Evolutionary conservation across 768 basidiomycete genomes (phyloP).

Genomic region (Calvatia gigantea): DNA sequence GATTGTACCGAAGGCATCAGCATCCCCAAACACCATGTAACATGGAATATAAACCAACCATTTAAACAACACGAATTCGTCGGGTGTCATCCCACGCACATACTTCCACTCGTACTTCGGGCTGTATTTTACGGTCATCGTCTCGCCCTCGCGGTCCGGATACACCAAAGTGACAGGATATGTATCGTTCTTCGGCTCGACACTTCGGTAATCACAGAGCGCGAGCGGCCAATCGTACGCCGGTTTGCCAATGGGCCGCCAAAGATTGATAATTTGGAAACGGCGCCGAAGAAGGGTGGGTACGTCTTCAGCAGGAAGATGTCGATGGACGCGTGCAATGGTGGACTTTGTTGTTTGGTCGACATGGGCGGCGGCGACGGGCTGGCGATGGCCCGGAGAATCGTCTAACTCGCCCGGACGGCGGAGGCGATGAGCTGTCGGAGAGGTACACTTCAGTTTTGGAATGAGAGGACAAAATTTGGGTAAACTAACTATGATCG

Average conservation of each 20-base stretch:
- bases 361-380: slow-evolving; percentile 28
- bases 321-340: slow-evolving; percentile 32
- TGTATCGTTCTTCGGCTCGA: slow-evolving; percentile 37
- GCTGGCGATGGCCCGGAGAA: slow-evolving; percentile 15
- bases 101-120: slow-evolving; percentile 52
- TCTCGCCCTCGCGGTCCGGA: slow-evolving; percentile 50
- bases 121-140: slow-evolving; percentile 40
- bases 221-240: slow-evolving; percentile 38
- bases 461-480: slow-evolving; percentile 18
- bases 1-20: background rate
- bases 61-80: slow-evolving; percentile 50
- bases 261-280: slow-evolving; percentile 46
- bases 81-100: slow-evolving; percentile 38
- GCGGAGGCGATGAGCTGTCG: slow-evolving; percentile 15
- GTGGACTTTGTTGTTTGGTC: slow-evolving; percentile 36
- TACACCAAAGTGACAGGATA: slow-evolving; percentile 42
- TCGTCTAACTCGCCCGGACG: slow-evolving; percentile 14
- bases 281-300: slow-evolving; percentile 32
- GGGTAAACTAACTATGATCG: slow-evolving; percentile 51
- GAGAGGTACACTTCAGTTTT: background rate
- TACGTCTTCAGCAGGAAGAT: slow-evolving; percentile 33
- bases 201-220: slow-evolving; percentile 36
- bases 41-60: slow-evolving; percentile 30
- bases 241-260: slow-evolving; percentile 38
- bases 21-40: background rate